Evolutionary conservation across 1,284 basidiomycete species (phyloP).

Genomic region (Ceratobasidium sp.): DNA sequence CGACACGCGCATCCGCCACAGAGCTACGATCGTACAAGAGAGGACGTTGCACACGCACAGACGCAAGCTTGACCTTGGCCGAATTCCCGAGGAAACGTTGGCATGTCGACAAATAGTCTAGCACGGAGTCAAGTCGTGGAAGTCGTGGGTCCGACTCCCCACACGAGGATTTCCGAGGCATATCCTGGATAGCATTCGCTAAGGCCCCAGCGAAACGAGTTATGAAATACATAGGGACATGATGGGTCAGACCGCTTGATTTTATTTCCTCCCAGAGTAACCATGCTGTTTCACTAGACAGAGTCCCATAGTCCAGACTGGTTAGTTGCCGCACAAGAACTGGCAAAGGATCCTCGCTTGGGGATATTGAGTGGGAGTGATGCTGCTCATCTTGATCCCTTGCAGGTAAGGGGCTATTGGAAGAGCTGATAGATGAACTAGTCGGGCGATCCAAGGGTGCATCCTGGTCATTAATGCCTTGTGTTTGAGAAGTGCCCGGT

Average conservation of each 20-base stretch:
- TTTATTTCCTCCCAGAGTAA: constrained; percentile 33
- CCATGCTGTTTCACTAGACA: constrained; percentile 30
- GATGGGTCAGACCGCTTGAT: constrained; percentile 10
- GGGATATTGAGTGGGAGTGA: not conserved
- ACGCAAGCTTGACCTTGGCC: constrained; percentile 27
- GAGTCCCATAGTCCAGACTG: constrained; percentile 8
- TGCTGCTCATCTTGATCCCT: not conserved
- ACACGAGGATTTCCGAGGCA: not conserved
- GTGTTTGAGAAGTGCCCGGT: not conserved
- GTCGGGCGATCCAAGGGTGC: not conserved
- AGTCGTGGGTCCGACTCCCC: constrained; percentile 27
- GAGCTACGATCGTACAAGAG: constrained; percentile 21
- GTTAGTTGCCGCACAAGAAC: constrained; percentile 21
- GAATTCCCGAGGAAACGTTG: constrained; percentile 4
- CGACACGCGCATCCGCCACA: constrained; percentile 17
- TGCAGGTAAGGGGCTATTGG: not conserved
- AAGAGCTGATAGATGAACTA: not conserved
- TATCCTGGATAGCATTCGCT: constrained; percentile 11
- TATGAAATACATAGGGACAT: constrained; percentile 36
- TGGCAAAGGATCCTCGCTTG: not conserved
- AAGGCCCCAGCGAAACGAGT: constrained; percentile 28
- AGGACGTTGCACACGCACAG: constrained; percentile 31
- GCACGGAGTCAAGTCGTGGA: constrained; percentile 21
- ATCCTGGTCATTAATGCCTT: not conserved
- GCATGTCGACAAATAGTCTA: constrained; percentile 43